Conservation (phyloP, 2,329 filamentous ascomycete species). For the Aspergillus ustus region DNA sequence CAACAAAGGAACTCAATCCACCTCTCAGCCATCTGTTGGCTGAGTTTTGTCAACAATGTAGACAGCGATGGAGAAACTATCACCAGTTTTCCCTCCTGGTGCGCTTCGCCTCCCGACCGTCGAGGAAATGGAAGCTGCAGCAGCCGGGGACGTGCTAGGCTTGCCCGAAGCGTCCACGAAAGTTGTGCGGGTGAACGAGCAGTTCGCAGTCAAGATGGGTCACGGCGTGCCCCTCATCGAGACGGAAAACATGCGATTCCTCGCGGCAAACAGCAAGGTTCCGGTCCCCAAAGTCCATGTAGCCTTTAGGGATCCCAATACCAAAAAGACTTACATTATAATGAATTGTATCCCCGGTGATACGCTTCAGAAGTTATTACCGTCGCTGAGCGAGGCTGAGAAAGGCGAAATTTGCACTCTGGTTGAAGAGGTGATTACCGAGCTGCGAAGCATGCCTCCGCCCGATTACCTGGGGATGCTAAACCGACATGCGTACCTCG, state of each 20-base stretch:
- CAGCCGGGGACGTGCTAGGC: conserved; percentile 22
- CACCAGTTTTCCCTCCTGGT: neutral
- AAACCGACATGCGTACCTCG: conserved; percentile 20
- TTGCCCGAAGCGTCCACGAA: conserved; percentile 18
- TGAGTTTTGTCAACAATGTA: no score
- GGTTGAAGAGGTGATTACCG: conserved; percentile 13
- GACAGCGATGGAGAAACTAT: no score
- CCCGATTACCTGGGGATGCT: conserved; percentile 24
- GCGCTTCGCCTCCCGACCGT: conserved; percentile 18
- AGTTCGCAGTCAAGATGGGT: conserved; percentile 25
- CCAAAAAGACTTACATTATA: conserved; percentile 24
- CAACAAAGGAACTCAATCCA: no score
- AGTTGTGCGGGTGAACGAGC: conserved; percentile 24
- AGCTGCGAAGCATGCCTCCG: conserved; percentile 22
- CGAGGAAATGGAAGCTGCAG: conserved; percentile 25
- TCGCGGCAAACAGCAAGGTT: conserved; percentile 22
- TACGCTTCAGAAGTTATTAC: neutral
- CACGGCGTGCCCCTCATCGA: conserved; percentile 21
- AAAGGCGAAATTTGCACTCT: conserved; percentile 17
- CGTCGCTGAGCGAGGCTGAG: conserved; percentile 6
- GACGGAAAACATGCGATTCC: conserved; percentile 26
- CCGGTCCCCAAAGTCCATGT: conserved; percentile 24
- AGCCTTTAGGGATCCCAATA: conserved; percentile 18
- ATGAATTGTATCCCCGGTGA: conserved; percentile 23
- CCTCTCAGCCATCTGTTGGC: no score